Evolutionary conservation across 2,329 filamentous ascomycete species (phyloP).

Genomic region (Aspergillus puulaauensis): DNA sequence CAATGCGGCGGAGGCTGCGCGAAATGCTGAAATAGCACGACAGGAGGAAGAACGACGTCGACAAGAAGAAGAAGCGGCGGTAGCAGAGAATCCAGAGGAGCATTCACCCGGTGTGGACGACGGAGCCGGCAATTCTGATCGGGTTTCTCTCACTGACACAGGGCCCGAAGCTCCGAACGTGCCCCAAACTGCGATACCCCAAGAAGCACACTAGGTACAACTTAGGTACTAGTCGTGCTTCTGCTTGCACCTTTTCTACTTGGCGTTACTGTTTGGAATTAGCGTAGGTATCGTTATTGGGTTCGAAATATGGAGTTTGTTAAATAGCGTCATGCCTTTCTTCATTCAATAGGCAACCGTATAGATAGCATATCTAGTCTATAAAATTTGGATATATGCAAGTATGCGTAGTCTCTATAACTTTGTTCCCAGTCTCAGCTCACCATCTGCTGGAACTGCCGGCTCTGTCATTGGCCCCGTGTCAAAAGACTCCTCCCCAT

Average conservation of each 20-base stretch:
- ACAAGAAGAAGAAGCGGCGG: slow-evolving; percentile 20
- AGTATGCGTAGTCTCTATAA: slow-evolving; percentile 14
- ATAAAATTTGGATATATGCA: not conserved
- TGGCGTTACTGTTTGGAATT: slow-evolving; percentile 5
- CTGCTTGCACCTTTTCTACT: not conserved
- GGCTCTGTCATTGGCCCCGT: slow-evolving; percentile 29
- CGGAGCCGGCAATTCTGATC: not conserved
- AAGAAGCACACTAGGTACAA: slow-evolving; percentile 3
- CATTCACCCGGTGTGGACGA: slow-evolving; percentile 2
- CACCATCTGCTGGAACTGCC: slow-evolving; percentile 7
- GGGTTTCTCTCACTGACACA: not conserved
- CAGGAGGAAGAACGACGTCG: slow-evolving; percentile 26
- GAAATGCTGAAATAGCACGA: slow-evolving; percentile 27
- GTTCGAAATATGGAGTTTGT: slow-evolving; percentile 6
- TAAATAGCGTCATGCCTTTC: not conserved
- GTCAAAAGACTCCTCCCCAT: slow-evolving; percentile 48
- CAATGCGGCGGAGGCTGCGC: slow-evolving; percentile 49
- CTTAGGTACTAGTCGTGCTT: not conserved
- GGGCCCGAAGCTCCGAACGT: slow-evolving; percentile 2
- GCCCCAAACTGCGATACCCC: slow-evolving; percentile 15
- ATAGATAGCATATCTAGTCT: slow-evolving; percentile 8
- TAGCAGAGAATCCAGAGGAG: slow-evolving; percentile 5
- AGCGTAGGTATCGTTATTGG: slow-evolving; percentile 6
- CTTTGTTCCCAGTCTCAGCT: slow-evolving; percentile 16
- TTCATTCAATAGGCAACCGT: not conserved